Evolutionary conservation across 176 grass and related monocot genomes (phyloP).

Genomic region (Hordeum marinum): DNA sequence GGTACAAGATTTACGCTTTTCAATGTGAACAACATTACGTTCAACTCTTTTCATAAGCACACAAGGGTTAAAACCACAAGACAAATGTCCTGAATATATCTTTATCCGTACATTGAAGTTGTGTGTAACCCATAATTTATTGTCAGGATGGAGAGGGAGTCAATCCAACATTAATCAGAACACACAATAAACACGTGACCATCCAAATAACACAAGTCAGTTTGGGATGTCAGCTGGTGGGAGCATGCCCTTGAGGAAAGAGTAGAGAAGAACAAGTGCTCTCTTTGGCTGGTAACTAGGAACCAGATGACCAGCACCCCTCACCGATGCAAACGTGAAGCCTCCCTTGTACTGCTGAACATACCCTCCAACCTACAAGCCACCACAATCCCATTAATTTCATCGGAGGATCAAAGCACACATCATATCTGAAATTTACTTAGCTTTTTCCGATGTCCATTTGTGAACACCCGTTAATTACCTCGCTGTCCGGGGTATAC

Average conservation of each 20-base stretch:
- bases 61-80: too few relatives aligned
- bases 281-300: slow-evolving; percentile 40
- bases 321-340: slow-evolving; percentile 42
- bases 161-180: neutral
- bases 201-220: neutral
- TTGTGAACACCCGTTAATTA: neutral
- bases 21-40: too few relatives aligned
- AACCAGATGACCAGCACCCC: slow-evolving; percentile 45
- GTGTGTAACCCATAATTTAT: neutral
- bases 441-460: neutral
- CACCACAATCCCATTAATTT: neutral
- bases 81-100: neutral
- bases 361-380: slow-evolving; percentile 47
- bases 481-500: slow-evolving; percentile 31
- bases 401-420: neutral
- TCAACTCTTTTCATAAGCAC: too few relatives aligned
- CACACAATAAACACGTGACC: neutral
- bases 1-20: too few relatives aligned
- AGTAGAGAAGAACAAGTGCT: slow-evolving; percentile 36
- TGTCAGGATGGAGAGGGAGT: neutral
- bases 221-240: slow-evolving; percentile 30
- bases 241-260: slow-evolving; percentile 40
- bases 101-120: neutral
- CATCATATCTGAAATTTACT: neutral
- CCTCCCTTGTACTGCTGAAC: slow-evolving; percentile 31